Evolutionary conservation across 306 rosid species (phyloP).

Genomic region (Malus asiatica): DNA sequence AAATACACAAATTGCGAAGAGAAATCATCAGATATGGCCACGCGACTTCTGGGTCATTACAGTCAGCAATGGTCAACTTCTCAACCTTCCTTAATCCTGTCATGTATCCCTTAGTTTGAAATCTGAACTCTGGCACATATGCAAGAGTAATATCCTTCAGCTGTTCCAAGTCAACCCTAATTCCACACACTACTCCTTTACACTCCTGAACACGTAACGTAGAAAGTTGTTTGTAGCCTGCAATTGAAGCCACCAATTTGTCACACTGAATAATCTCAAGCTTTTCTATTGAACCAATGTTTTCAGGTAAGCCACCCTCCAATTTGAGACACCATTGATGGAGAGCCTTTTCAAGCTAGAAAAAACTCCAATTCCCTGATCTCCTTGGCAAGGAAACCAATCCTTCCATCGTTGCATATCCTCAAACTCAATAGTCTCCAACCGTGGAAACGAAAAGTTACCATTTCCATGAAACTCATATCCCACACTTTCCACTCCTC

Average conservation of each 20-base stretch:
- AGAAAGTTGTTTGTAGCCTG: background rate
- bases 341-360: background rate
- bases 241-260: background rate
- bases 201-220: background rate
- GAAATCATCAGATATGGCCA: background rate
- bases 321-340: background rate
- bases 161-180: background rate
- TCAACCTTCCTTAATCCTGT: background rate
- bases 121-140: background rate
- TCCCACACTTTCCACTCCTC: background rate
- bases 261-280: background rate
- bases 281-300: background rate
- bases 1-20: background rate
- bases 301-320: background rate
- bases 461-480: background rate
- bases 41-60: background rate
- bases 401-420: conserved; percentile 1
- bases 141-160: background rate
- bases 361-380: background rate
- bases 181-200: background rate
- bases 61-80: background rate
- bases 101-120: background rate
- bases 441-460: background rate
- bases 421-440: background rate
- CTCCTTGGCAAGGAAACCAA: background rate